phyloP scores from a whole-genome alignment of 352 stramenopile species.

The Pythium grandisporangium region DNA sequence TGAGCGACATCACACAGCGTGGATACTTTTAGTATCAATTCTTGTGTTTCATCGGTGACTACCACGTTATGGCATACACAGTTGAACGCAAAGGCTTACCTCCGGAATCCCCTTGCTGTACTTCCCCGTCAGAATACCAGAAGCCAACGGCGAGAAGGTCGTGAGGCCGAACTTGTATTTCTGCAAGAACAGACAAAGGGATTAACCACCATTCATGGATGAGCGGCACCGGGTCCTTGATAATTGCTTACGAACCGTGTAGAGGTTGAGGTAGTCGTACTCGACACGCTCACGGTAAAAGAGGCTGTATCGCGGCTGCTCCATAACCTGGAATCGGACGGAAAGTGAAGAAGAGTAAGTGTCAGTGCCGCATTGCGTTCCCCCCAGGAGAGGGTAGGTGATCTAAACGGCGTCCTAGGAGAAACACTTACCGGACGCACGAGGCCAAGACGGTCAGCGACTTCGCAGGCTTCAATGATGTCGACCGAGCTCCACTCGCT shows the following conservation, averaged over 20 bases:
- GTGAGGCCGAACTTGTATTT: slow-evolving; percentile 69
- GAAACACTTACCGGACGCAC: slow-evolving; percentile 13
- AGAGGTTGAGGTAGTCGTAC: slow-evolving; percentile 61
- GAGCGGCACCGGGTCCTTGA: background rate
- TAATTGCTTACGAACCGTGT: slow-evolving; percentile 15
- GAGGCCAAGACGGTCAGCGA: slow-evolving; percentile 28
- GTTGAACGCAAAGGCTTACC: too few species aligned
- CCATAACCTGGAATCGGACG: slow-evolving; percentile 36
- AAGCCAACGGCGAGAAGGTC: slow-evolving; percentile 62
- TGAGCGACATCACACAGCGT: too few species aligned
- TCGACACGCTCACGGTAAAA: slow-evolving; percentile 60
- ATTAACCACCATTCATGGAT: background rate
- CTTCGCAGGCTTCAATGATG: slow-evolving; percentile 54
- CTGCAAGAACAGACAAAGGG: background rate
- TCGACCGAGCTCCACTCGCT: slow-evolving; percentile 64
- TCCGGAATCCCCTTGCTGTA: slow-evolving; percentile 75
- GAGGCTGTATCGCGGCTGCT: slow-evolving; percentile 74
- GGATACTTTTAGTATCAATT: too few species aligned
- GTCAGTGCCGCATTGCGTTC: too few species aligned
- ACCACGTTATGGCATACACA: too few species aligned
- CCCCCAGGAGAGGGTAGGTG: too few species aligned
- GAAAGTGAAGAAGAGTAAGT: too few species aligned
- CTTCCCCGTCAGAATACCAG: slow-evolving; percentile 67
- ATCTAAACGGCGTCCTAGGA: too few species aligned
- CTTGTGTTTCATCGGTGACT: too few species aligned